Base-by-base conservation (phyloP, 2,329 filamentous ascomycete species). In the Daldinia sp. region DNA sequence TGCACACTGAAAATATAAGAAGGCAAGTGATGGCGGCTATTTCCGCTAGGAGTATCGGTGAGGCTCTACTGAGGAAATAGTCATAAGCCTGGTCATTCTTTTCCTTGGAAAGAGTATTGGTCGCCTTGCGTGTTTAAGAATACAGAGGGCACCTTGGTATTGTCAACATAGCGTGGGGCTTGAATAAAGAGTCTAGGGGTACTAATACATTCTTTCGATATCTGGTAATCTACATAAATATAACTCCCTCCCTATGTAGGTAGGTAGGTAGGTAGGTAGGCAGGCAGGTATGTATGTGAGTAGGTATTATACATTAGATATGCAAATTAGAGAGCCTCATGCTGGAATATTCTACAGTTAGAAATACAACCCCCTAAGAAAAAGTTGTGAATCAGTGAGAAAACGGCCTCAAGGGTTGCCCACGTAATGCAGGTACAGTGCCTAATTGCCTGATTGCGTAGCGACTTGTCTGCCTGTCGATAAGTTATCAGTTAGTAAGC, bases 391-490 rank as follows among this genome's bases (percentile, higher is more conserved):
- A 46, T 46, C 26, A 26, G 44, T 48, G 10, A 28, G n/a, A 48
- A 26, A 46, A 26, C 6, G 28, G 15, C 48, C n/a, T 33, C 1
- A 18, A n/a, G 15, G 48, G 50, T 35, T 37, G 63, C 63, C 26
- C 51, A 65, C 63, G 63, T 61, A 66, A 66, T 61, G 63, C 59
- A 68, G 65, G 65, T 71, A 71, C 67, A 48, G 57, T 61, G 56
- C 60, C 55, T 60, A n/a, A 63, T 53, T 63, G 50, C 26, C 35
- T 69, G 67, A 66, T 72, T 72, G 70, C 70, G 70, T 72, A 70
- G 60, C 53, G 39, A 28, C 35, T 68, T 67, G 67, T 70, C 70
- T 72, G 70, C 70, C 70, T 72, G 65, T 70, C 57, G 69, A 69
- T 69, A 69, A 66, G 46, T 51, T 63, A 60, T 68, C 65, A 54